A percentile compares a stretch with the other conserved stretches of the same genome.
These are phyloP conservation scores for Penicillium silybi DNA, from an alignment of 495 filamentous ascomycete species.

Conservation along the genomic window DNA sequence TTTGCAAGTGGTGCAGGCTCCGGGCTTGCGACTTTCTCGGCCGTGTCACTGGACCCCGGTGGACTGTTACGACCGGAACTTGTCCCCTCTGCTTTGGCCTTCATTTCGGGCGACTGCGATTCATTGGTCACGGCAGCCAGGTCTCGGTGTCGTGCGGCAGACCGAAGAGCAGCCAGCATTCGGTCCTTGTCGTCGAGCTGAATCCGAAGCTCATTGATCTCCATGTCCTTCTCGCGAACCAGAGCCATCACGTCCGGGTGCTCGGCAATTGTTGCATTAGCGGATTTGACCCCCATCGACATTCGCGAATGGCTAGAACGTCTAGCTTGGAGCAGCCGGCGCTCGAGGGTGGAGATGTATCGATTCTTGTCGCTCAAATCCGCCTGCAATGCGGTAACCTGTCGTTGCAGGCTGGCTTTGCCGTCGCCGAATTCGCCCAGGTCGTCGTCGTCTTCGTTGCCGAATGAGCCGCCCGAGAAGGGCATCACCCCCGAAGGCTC, in stretches of 20 bases:
- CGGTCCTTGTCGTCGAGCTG: constrained; percentile 93
- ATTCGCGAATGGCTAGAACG: constrained; percentile 85
- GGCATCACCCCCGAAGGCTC: constrained; percentile 38
- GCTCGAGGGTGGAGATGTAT: constrained; percentile 91
- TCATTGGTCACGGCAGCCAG: constrained; percentile 62
- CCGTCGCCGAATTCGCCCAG: constrained; percentile 83
- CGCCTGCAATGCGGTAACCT: constrained; percentile 85
- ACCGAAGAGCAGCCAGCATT: constrained; percentile 88
- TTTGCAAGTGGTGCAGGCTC: constrained; percentile 17
- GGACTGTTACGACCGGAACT: constrained; percentile 30
- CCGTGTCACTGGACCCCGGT: constrained; percentile 10
- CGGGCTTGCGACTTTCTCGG: constrained; percentile 21
- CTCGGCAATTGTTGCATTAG: constrained; percentile 56
- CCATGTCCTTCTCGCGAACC: constrained; percentile 85
- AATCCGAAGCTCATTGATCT: constrained; percentile 85
- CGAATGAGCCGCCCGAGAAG: constrained; percentile 30
- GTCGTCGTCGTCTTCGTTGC: constrained; percentile 66
- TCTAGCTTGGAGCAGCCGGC: constrained; percentile 84
- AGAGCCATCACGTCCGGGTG: constrained; percentile 62
- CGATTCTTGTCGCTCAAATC: constrained; percentile 93
- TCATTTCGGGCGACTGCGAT: constrained; percentile 29
- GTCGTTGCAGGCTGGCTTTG: constrained; percentile 71
- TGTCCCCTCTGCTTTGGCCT: constrained; percentile 30
- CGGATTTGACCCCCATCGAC: constrained; percentile 61
- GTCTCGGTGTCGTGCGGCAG: constrained; percentile 80